phyloP scores from a whole-genome alignment of 2,329 filamentous ascomycete species.

The Colletotrichum limetticola region DNA sequence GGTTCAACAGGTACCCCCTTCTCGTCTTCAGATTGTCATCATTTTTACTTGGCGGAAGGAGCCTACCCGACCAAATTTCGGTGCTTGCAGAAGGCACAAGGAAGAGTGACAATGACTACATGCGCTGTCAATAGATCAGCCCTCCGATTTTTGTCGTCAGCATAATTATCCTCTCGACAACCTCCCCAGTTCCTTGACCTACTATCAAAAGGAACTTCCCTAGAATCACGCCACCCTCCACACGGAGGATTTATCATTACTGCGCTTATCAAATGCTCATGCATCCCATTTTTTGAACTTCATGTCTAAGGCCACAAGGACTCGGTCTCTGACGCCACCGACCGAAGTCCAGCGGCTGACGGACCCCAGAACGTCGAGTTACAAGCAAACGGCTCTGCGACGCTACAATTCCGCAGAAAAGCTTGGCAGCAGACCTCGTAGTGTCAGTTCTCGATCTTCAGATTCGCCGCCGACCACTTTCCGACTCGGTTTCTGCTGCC shows the following conservation, averaged over 20 bases:
- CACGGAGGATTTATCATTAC: not conserved
- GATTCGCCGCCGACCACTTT: not conserved
- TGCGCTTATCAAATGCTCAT: not conserved
- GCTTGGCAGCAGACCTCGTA: not conserved
- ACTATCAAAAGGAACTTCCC: not conserved
- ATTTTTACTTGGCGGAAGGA: not conserved
- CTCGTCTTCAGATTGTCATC: not conserved
- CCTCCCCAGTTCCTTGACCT: not conserved
- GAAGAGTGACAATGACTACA: not conserved
- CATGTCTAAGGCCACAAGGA: constrained; percentile 13
- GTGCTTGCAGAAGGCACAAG: not conserved
- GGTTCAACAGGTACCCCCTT: not conserved
- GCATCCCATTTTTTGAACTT: not conserved
- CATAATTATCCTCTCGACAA: not conserved
- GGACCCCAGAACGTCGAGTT: constrained; percentile 14
- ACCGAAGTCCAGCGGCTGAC: constrained; percentile 25
- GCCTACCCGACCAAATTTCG: not conserved
- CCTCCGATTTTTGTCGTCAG: not conserved
- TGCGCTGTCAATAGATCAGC: not conserved
- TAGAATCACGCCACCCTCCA: not conserved
- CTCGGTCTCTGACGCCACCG: constrained; percentile 26
- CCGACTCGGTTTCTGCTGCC: not conserved
- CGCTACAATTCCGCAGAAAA: constrained; percentile 25
- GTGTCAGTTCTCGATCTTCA: not conserved
- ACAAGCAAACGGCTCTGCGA: constrained; percentile 5